Percentiles rank a stretch among this genome's conserved stretches.
Evolutionary conservation across 441 rosid species (phyloP).

Genomic region (Theobroma grandiflorum): DNA sequence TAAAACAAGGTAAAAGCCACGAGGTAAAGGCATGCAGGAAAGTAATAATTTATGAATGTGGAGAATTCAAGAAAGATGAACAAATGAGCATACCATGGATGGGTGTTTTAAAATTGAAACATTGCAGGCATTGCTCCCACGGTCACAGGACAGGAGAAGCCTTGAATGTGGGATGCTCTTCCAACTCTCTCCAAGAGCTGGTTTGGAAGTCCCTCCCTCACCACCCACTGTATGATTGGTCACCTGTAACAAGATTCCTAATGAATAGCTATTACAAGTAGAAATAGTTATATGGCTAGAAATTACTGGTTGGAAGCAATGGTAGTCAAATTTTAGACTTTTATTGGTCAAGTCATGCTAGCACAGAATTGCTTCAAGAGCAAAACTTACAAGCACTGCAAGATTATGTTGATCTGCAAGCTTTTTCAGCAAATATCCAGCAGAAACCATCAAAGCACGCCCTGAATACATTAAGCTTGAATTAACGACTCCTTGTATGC

Average conservation of each 20-base stretch:
- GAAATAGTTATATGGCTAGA: background rate
- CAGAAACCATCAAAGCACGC: slow-evolving; percentile 79
- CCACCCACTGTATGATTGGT: slow-evolving; percentile 86
- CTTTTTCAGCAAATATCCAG: slow-evolving; percentile 81
- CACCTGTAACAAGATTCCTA: slow-evolving; percentile 53
- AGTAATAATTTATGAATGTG: too few relatives aligned
- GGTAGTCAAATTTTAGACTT: slow-evolving; percentile 4
- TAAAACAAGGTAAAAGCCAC: background rate
- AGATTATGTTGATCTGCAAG: slow-evolving; percentile 78
- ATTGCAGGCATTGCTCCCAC: slow-evolving; percentile 42
- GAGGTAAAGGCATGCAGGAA: background rate
- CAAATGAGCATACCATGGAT: slow-evolving; percentile 48
- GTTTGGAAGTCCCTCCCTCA: slow-evolving; percentile 69
- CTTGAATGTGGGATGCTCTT: slow-evolving; percentile 82
- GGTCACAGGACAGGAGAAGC: slow-evolving; percentile 62
- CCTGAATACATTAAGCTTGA: slow-evolving; percentile 48
- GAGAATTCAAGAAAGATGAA: slow-evolving; percentile 10
- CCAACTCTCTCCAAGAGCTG: slow-evolving; percentile 94
- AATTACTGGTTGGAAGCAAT: background rate
- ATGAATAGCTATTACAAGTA: background rate
- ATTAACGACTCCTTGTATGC: slow-evolving; percentile 13
- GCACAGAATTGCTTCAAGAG: slow-evolving; percentile 5
- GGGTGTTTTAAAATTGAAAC: slow-evolving; percentile 74
- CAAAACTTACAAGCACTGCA: slow-evolving; percentile 62
- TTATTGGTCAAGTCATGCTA: background rate